These are phyloP conservation scores for Neurospora sp. DNA, from an alignment of 495 filamentous ascomycete genomes.

Conservation along the genomic window DNA sequence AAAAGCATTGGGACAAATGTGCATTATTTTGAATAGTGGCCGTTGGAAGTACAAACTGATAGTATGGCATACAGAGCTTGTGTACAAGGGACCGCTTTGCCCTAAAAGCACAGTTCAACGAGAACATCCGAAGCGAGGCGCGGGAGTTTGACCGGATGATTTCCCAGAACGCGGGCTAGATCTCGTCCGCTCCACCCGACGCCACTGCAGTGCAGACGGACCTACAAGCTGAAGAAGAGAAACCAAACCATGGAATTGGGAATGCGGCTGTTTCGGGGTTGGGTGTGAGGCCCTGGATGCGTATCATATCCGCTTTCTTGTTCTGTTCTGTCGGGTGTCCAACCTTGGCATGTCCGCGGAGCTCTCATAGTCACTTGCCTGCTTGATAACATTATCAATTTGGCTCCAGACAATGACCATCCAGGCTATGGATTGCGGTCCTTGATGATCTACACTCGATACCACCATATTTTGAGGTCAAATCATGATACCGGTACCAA, in stretches of 20 bases:
- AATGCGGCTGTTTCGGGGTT: not conserved
- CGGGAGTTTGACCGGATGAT: not conserved
- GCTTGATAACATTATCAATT: not conserved
- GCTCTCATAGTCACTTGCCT: not conserved
- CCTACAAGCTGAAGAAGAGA: not conserved
- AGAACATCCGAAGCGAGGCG: not conserved
- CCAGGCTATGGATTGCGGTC: not conserved
- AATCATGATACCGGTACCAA: not conserved
- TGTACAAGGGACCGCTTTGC: not conserved
- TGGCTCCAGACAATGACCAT: not conserved
- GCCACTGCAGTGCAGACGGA: conserved; percentile 4
- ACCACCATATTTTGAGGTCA: not conserved
- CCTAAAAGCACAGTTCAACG: not conserved
- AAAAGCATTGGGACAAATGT: not conserved
- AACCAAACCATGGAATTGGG: conserved; percentile 13
- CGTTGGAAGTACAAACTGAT: not conserved
- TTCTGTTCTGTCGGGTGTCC: not conserved
- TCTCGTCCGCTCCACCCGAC: conserved; percentile 1
- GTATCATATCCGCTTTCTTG: not conserved
- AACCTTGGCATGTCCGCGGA: not conserved
- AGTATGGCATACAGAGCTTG: not conserved
- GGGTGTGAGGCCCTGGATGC: not conserved
- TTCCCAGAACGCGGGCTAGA: conserved; percentile 1
- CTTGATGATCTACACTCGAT: not conserved
- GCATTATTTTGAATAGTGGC: not conserved